Conservation (phyloP, 768 basidiomycete genomes). For the Psilocybe sp. region DNA sequence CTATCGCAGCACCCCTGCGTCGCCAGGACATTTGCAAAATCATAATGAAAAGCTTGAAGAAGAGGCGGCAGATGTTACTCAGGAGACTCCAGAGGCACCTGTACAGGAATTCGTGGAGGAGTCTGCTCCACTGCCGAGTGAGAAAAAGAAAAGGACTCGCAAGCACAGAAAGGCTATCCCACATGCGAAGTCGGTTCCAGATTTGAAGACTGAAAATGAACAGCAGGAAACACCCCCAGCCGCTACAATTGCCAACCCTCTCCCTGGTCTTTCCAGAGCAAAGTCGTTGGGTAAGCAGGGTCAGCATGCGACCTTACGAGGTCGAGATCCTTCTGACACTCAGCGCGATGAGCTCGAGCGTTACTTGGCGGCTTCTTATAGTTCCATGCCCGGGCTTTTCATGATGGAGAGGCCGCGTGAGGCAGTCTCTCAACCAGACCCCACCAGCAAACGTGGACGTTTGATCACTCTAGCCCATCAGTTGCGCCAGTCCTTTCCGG, state of each 20-base stretch:
- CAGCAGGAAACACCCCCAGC: neutral
- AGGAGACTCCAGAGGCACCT: neutral
- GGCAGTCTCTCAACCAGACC: constrained; percentile 2
- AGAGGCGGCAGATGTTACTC: constrained; percentile 2
- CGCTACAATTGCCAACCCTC: too few relatives aligned
- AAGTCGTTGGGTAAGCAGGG: neutral
- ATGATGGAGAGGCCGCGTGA: constrained; percentile 5
- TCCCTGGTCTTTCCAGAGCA: too few relatives aligned
- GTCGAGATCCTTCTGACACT: constrained; percentile 12
- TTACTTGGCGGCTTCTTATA: constrained; percentile 9
- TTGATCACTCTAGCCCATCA: constrained; percentile 55
- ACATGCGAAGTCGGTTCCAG: constrained; percentile 14
- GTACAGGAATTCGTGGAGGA: constrained; percentile 1
- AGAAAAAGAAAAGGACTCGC: constrained; percentile 20
- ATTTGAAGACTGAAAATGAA: constrained; percentile 11
- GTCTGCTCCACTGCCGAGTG: constrained; percentile 5
- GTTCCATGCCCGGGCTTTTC: constrained; percentile 5
- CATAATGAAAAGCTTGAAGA: constrained; percentile 7
- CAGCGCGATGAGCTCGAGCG: constrained; percentile 10
- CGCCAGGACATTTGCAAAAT: constrained; percentile 8
- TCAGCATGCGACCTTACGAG: neutral
- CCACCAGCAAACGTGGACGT: constrained; percentile 33
- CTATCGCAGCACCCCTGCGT: constrained; percentile 18
- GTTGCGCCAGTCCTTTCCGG: constrained; percentile 53
- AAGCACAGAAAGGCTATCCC: constrained; percentile 13